Conservation (phyloP, 1,139 yeast species). For the Pichiaceae sp. region DNA sequence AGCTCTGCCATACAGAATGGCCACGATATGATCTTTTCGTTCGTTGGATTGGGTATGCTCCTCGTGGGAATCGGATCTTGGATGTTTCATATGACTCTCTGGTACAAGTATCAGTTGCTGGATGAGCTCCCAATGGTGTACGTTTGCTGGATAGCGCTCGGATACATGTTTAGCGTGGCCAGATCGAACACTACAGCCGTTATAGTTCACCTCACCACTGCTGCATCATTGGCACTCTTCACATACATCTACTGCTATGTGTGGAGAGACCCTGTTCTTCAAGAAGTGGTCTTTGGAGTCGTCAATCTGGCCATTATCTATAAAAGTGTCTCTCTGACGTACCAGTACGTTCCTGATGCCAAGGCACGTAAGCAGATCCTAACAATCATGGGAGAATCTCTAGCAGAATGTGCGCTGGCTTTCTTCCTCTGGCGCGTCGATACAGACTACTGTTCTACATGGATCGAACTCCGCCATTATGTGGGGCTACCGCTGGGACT, state of each 20-base stretch:
- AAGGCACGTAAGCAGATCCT: constrained; percentile 13
- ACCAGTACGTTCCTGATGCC: constrained; percentile 13
- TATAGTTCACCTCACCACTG: no score
- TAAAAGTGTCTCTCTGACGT: constrained; percentile 19
- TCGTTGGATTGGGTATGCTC: constrained; percentile 71
- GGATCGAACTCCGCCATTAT: constrained; percentile 54
- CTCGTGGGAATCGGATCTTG: constrained; percentile 90
- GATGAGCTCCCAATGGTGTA: constrained; percentile 98
- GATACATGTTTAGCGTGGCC: constrained; percentile 74
- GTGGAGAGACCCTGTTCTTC: constrained; percentile 76
- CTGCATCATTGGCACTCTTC: constrained; percentile 43
- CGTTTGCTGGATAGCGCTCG: constrained; percentile 92
- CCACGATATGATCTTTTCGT: constrained; percentile 61
- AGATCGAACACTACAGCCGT: constrained; percentile 38
- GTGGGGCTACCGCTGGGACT: constrained; percentile 74
- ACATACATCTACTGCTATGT: constrained; percentile 55
- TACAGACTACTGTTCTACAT: constrained; percentile 65
- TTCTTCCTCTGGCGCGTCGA: constrained; percentile 82
- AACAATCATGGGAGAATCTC: constrained; percentile 18
- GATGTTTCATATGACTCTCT: constrained; percentile 92
- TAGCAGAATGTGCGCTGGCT: constrained; percentile 50
- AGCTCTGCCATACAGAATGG: constrained; percentile 49
- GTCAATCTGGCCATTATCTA: constrained; percentile 36
- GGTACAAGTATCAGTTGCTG: constrained; percentile 78
- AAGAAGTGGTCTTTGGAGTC: constrained; percentile 68